Base-by-base conservation (phyloP, 805 yeast species). In the Nakazawaea peltata region DNA sequence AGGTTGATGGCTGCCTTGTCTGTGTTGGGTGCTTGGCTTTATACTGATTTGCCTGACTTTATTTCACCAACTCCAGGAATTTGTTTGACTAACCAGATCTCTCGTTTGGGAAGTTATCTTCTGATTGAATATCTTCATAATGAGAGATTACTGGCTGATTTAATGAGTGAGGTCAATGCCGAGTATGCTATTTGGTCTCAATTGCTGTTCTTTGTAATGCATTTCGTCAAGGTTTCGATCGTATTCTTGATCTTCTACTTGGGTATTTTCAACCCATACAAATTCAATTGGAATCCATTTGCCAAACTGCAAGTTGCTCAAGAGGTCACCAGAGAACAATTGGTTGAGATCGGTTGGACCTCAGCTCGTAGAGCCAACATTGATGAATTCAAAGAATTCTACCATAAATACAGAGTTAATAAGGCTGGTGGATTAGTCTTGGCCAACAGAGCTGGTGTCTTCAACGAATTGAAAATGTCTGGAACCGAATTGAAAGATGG, bases 11-110 rank as follows among this genome's bases (percentile, higher is more conserved):
- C 65, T 23, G 51, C 68, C 36, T 33, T 63, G 13, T 33, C 66
- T 1, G 39, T 61, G 4, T 59, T 84, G 47, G 34, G 70, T 8
- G 58, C 61, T 13, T 92, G 98, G 97, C 69, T 92, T 40, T 92
- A 88, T 57, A 78, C 95, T 2, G 97, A 92, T 61, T 68, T 92
- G 54, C 98, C 98, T 2, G 95, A 86, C 51, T 71, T 66, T 47
- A 64, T 86, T 36, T 74, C 88, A 24, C 97, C 97, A 32, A 90
- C 97, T 4, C 97, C 97, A 0, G 96, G 96, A 17, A 69, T 77
- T 39, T 81, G 88, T 44, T 59, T 86, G 38, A 81, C 94, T 9
- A 80, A 77, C 48, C 73, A 75, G 45, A 38, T 76, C 19, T 59
- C 70, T 5, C 58, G 50, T 36, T 14, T 41, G 2, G 37, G 50